Base-by-base conservation (phyloP, 345 rosid species). In the Linum trigynum region DNA sequence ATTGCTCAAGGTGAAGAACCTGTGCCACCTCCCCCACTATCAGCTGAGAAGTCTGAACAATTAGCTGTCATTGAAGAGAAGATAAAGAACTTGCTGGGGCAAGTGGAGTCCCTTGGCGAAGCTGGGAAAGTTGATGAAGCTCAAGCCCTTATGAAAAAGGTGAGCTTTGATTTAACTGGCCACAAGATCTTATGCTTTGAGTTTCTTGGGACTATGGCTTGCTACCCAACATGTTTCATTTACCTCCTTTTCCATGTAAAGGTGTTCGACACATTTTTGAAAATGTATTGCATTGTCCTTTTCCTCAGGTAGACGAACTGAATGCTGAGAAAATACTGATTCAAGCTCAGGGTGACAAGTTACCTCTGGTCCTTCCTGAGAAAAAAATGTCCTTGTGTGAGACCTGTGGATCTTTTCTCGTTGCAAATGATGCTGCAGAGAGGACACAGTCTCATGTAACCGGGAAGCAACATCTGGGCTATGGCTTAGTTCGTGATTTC, bases 41-140 rank as follows among this genome's bases (percentile, higher is more conserved):
- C 97, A 53, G 87, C 84, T 32, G 97, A 87, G 67, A 94, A 90
- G 74, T 77, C 91, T 66, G 95, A 90, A 77, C 96, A 82, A 61
- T 61, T 94, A 68, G 78, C 96, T 70, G 85, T 86, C 51, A 70
- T 91, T 80, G 97, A 95, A 82, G 96, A 88, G 76, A 91, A 91
- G 75, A 80, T 91, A 64, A 95, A 95, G 79, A 89, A 87, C 76
- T 82, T 91, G 62, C 83, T 95, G 60, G 99, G 82, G 74, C 99
- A 95, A 80, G 99, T 91, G 65, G 99, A 95, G 69, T 76, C 86
- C 48, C 95, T 95, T 61, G 99, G 99, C 62, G 99, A 95, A 82
- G 89, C 85, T 74, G 99, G 97, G 56, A 91, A 95, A 81, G 97
- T 95, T 68, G 99, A 95, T 72, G 96, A 95, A 84, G 99, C 99